Percentiles rank a stretch among this genome's conserved stretches.
phyloP scores from a whole-genome alignment of 2,329 filamentous ascomycete species.

The Dactylonectria macrodidyma region DNA sequence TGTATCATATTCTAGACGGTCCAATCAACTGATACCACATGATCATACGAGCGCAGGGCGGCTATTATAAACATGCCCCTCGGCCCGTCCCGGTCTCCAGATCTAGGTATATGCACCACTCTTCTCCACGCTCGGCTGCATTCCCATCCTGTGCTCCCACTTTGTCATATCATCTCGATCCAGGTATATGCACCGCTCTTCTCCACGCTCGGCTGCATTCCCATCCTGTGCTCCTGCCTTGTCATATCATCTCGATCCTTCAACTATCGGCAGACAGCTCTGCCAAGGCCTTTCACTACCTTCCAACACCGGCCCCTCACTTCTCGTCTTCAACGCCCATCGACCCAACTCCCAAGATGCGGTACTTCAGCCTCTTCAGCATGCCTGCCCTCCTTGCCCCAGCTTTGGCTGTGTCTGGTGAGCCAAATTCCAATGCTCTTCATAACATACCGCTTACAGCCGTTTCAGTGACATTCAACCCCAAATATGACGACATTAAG shows the following conservation, averaged over 20 bases:
- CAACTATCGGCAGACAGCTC: no score
- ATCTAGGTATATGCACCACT: neutral
- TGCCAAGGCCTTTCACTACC: neutral
- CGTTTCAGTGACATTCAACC: neutral
- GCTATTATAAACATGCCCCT: neutral
- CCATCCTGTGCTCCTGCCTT: neutral
- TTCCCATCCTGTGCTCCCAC: neutral
- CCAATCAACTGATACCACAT: neutral
- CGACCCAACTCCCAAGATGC: neutral
- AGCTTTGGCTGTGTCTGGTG: neutral
- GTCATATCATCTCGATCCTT: neutral
- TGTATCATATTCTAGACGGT: neutral
- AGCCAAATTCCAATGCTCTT: neutral
- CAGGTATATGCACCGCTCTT: neutral
- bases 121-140: neutral
- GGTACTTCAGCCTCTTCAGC: neutral
- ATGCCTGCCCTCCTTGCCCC: neutral
- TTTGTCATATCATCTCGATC: neutral
- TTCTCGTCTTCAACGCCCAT: neutral
- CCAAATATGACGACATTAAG: neutral
- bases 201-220: neutral
- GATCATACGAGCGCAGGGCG: neutral
- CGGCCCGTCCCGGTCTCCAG: neutral
- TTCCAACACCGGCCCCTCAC: neutral
- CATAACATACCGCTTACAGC: neutral